Percentiles rank a stretch among this genome's conserved stretches.
Evolutionary conservation across 352 stramenopile species (phyloP).

Genomic region (Globisporangium splendens): DNA sequence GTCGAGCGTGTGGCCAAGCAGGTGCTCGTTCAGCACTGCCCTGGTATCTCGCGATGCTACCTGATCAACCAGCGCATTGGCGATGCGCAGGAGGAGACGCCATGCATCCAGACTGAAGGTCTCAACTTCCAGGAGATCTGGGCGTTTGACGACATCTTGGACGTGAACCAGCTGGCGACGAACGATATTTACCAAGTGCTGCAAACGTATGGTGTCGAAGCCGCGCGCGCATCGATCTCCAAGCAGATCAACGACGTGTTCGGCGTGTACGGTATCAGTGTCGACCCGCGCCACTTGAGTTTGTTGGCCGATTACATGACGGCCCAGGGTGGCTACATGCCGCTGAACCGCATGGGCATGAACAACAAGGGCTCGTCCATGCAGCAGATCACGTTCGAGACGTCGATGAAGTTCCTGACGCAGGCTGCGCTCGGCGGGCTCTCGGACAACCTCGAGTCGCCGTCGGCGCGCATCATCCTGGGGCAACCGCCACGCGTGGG

Average conservation of each 20-base stretch:
- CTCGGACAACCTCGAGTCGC: constrained; percentile 90
- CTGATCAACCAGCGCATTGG: constrained; percentile 86
- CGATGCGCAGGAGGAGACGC: constrained; percentile 74
- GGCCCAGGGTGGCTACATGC: constrained; percentile 94
- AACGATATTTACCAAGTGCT: constrained; percentile 99
- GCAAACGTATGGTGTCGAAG: constrained; percentile 98
- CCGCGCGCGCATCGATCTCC: constrained; percentile 95
- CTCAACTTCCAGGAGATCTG: constrained; percentile 99
- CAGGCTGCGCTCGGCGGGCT: constrained; percentile 91
- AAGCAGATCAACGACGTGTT: constrained; percentile 99
- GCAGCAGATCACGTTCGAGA: constrained; percentile 99
- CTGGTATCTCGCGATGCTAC: constrained; percentile 87
- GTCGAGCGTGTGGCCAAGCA: constrained; percentile 84
- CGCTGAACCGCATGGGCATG: constrained; percentile 98
- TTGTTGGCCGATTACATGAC: constrained; percentile 99
- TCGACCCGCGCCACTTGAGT: constrained; percentile 97
- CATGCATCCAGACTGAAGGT: constrained; percentile 93
- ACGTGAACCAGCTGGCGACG: constrained; percentile 94
- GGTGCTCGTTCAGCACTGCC: constrained; percentile 85
- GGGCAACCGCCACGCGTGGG: constrained; percentile 93
- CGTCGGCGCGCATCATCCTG: constrained; percentile 94
- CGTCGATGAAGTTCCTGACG: constrained; percentile 98
- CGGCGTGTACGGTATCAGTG: constrained; percentile 98
- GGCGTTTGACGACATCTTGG: constrained; percentile 88
- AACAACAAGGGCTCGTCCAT: constrained; percentile 94